Base-by-base conservation (phyloP, 257 asterid species). In the Solanum peruvianum region DNA sequence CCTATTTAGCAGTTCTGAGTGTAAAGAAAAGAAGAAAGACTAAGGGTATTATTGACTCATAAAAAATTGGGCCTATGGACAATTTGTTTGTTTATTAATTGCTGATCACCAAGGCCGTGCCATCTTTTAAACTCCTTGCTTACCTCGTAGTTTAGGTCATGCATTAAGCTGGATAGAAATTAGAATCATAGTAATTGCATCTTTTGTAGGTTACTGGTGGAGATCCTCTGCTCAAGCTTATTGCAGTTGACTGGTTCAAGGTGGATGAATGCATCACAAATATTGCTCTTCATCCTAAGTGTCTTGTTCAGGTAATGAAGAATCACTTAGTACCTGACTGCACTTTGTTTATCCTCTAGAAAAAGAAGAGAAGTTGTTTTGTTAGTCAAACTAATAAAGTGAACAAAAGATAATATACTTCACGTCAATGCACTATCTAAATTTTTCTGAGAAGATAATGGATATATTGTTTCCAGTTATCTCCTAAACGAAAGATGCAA, bases 181-280 rank as follows among this genome's bases (percentile, higher is more conserved):
- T 35, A 33, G 23, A 47, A 41, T 85, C 85, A 11, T 87, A 62
- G 71, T 90, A 70, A 83, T 37, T 83, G 87, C 85, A 86, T 69
- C 80, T 60, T 87, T 88, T 88, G 85, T 91, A 97, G 99, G 94
- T 96, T 83, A 93, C 93, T 88, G 99, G 98, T 81, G 98, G 98
- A 82, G 98, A 96, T 49, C 99, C 99, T 69, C 94, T 95, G 91
- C 94, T 97, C 87, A 96, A 93, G 94, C 98, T 97, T 89, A 86
- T 97, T 60, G 98, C 98, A 47, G 99, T 97, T 90, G 99, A 97
- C 92, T 97, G 99, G 99, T 96, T 94, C 92, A 96, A 95, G 90
- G 95, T 94, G 85, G 99, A 96, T 70, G 89, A 92, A 47, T 86
- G 93, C 87, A 87, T 88, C 66, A 86, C 95, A 72, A 92, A 93